A percentile compares a stretch with the other conserved stretches of the same genome.
Evolutionary conservation across 2,329 filamentous ascomycete species (phyloP).

Genomic region (Akanthomyces lecanii): DNA sequence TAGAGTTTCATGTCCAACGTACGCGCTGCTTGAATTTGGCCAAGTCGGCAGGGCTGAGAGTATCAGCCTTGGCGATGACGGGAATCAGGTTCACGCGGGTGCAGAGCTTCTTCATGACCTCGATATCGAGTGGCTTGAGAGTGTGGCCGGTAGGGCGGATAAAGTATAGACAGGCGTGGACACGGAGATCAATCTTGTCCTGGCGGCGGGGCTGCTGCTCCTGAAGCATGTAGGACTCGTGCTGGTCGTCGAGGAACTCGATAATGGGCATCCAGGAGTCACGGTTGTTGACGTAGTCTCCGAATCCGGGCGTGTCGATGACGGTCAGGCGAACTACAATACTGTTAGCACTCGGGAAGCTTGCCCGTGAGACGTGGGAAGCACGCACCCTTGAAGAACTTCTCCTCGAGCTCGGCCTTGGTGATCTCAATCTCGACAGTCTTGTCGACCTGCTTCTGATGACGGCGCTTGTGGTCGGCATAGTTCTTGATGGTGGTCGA

Average conservation of each 20-base stretch:
- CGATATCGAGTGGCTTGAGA: constrained; percentile 96
- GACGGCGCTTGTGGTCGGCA: constrained; percentile 97
- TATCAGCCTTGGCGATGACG: constrained; percentile 98
- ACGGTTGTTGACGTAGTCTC: constrained; percentile 99
- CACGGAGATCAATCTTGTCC: constrained; percentile 99
- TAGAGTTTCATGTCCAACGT: constrained; percentile 33
- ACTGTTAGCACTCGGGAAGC: not conserved
- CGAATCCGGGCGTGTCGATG: constrained; percentile 97
- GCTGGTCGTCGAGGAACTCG: constrained; percentile 99
- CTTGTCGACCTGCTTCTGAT: constrained; percentile 99
- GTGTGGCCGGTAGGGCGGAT: constrained; percentile 98
- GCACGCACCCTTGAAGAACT: constrained; percentile 95
- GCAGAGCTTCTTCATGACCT: constrained; percentile 99
- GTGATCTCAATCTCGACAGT: constrained; percentile 99
- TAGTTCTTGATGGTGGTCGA: constrained; percentile 99
- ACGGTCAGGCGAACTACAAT: constrained; percentile 86
- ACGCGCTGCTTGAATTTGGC: constrained; percentile 94
- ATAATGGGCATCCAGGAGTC: constrained; percentile 99
- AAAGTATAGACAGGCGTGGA: constrained; percentile 98
- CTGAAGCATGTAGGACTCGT: constrained; percentile 99
- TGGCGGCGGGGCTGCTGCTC: constrained; percentile 97
- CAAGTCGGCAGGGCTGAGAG: constrained; percentile 86
- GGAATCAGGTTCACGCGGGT: constrained; percentile 98
- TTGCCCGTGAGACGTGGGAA: constrained; percentile 4
- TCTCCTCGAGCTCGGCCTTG: constrained; percentile 99